Evolutionary conservation across 192 early-diverging fungal genomes (phyloP).

Genomic region (Glomus cerebriforme): DNA sequence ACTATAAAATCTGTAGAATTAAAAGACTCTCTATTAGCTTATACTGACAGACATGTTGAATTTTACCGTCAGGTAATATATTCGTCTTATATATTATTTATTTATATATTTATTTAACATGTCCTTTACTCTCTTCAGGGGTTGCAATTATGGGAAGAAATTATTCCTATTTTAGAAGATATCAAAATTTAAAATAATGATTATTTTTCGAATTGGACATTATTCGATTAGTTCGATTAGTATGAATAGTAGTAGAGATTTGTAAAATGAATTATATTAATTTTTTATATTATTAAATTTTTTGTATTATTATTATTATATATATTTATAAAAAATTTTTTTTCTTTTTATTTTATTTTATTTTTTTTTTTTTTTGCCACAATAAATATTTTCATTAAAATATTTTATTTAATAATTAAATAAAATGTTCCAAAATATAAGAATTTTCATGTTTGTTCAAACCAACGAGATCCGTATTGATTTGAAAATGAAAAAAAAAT

Average conservation of each 20-base stretch:
- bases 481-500: not conserved
- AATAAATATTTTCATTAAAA: not conserved
- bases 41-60: constrained; percentile 79
- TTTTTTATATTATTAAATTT: not conserved
- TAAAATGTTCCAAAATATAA: not conserved
- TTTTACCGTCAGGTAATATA: constrained; percentile 74
- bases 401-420: not conserved
- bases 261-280: not conserved
- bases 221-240: not conserved
- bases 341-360: not conserved
- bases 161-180: constrained; percentile 80
- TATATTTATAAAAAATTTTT: too few relatives aligned
- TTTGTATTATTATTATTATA: not conserved
- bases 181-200: constrained; percentile 46
- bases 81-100: too few relatives aligned
- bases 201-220: not conserved
- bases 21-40: constrained; percentile 71
- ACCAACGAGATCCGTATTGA: not conserved
- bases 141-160: constrained; percentile 75
- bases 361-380: not conserved
- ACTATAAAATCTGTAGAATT: constrained; percentile 79
- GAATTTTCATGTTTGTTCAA: not conserved
- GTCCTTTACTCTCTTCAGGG: constrained; percentile 38
- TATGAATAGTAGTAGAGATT: not conserved
- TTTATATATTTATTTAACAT: not conserved